Conservation (phyloP, 768 basidiomycete species). For the Rhizopogon salebrosus region DNA sequence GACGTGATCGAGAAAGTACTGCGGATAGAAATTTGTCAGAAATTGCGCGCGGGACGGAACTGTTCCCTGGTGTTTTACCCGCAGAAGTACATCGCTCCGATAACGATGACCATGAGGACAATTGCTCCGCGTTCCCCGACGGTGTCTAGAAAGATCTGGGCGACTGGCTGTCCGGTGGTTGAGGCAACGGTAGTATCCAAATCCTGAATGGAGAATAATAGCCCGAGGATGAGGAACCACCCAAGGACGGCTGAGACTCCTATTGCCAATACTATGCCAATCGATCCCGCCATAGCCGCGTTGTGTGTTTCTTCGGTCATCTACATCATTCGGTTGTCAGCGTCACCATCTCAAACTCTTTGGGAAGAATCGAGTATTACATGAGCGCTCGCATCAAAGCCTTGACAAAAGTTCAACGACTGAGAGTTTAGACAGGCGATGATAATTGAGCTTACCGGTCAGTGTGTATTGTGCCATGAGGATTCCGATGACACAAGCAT, state of each 20-base stretch:
- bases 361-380: constrained; percentile 33
- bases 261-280: constrained; percentile 68
- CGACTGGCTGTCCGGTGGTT: constrained; percentile 61
- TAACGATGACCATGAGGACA: constrained; percentile 66
- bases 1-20: constrained; percentile 76
- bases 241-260: constrained; percentile 69
- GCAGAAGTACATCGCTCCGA: constrained; percentile 73
- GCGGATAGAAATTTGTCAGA: background rate
- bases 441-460: constrained; percentile 39
- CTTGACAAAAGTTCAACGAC: constrained; percentile 23
- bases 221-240: constrained; percentile 67
- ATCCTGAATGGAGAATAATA: constrained; percentile 77
- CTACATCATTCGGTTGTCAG: constrained; percentile 22
- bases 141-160: constrained; percentile 75
- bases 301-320: constrained; percentile 79
- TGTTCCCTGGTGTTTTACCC: constrained; percentile 34
- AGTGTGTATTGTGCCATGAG: constrained; percentile 76
- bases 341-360: background rate
- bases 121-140: constrained; percentile 73
- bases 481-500: constrained; percentile 68
- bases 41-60: background rate
- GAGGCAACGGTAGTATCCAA: constrained; percentile 49
- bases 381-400: constrained; percentile 72
- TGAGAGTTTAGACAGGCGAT: background rate
- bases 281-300: constrained; percentile 60